Base-by-base conservation (phyloP, 2,329 filamentous ascomycete species). In the Clarireedia sp. region DNA sequence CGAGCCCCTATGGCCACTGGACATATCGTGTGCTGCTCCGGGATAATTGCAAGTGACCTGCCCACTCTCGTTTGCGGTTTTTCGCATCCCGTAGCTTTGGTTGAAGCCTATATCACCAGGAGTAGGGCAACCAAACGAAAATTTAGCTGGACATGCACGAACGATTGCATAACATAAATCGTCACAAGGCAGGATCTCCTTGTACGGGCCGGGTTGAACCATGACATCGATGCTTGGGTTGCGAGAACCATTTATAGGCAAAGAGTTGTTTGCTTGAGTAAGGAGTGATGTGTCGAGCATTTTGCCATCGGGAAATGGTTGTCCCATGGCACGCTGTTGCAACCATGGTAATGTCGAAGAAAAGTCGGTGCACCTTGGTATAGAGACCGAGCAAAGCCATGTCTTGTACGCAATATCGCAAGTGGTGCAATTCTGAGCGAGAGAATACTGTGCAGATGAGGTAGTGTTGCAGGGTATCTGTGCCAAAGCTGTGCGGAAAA, bases 371-470 rank as follows among this genome's bases (percentile, higher is more conserved):
- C 94, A 99, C 29, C 91, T 87, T 1, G 94, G 94, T 59, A 99
- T 94, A 16, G 84, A 87, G 26, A 97, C 90, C 23, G 89, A 87
- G 74, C 94, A 99, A 19, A 99, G 83, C 94, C 94, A 99, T 66
- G 84, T 78, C 70, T 95, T 96, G 78, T 99, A 99, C 8, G 90
- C 89, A 0, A 69, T 66, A 16, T 76, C 81, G 71, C 94, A 99
- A 70, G 95, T 80, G 44, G 75, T 71, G 74, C 94, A 99, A 62
- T 72, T 81, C 43, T 84, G 81, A 1, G 83, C 87, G 14, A 97
- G 82, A 1, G 90, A 96, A 73, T 95, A 99, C 60, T 81, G 80
- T 14, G 87, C 82, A 36, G 85, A 84, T 1, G 80, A 73, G 0
- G 80, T 80, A 2, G 89, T 86, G 64, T 96, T 85, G 75, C 94